Percentiles rank a stretch among this genome's conserved stretches.
Evolutionary conservation across 768 basidiomycete genomes (phyloP).

Genomic region (Termitomyces sp.): DNA sequence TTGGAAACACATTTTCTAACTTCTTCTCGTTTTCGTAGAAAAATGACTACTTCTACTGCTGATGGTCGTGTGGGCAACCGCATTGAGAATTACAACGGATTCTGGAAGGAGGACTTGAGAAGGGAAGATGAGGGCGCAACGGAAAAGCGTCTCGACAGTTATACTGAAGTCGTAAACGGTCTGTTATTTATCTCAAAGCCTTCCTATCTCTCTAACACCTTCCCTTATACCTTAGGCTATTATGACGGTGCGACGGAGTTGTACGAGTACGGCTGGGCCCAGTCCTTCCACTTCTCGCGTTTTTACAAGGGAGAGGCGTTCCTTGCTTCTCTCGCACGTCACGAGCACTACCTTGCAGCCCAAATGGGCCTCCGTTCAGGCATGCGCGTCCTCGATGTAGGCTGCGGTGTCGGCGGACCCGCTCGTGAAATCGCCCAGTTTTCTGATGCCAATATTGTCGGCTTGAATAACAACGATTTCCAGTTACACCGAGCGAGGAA

Average conservation of each 20-base stretch:
- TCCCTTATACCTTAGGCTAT: slow-evolving; percentile 52
- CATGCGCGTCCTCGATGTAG: slow-evolving; percentile 97
- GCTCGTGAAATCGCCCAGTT: slow-evolving; percentile 94
- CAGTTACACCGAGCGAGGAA: slow-evolving; percentile 82
- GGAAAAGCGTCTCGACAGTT: slow-evolving; percentile 70
- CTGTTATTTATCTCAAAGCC: slow-evolving; percentile 13
- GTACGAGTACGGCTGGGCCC: slow-evolving; percentile 92
- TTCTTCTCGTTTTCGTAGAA: background rate
- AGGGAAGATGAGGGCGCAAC: slow-evolving; percentile 64
- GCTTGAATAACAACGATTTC: slow-evolving; percentile 95
- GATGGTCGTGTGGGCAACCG: slow-evolving; percentile 65
- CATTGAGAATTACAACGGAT: slow-evolving; percentile 81
- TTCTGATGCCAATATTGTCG: slow-evolving; percentile 77
- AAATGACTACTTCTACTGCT: slow-evolving; percentile 16
- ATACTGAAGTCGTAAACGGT: slow-evolving; percentile 95
- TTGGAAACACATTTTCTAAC: slow-evolving; percentile 3
- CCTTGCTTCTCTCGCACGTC: slow-evolving; percentile 74
- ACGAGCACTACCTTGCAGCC: slow-evolving; percentile 94
- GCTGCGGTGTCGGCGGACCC: slow-evolving; percentile 97
- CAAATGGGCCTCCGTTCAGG: slow-evolving; percentile 81
- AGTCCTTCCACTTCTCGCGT: slow-evolving; percentile 94
- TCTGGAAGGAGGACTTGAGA: slow-evolving; percentile 82
- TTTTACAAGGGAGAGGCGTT: slow-evolving; percentile 91
- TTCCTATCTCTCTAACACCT: background rate
- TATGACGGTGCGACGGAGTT: slow-evolving; percentile 95